Conservation (phyloP, 257 asterid species). For the Buddleja alternifolia region DNA sequence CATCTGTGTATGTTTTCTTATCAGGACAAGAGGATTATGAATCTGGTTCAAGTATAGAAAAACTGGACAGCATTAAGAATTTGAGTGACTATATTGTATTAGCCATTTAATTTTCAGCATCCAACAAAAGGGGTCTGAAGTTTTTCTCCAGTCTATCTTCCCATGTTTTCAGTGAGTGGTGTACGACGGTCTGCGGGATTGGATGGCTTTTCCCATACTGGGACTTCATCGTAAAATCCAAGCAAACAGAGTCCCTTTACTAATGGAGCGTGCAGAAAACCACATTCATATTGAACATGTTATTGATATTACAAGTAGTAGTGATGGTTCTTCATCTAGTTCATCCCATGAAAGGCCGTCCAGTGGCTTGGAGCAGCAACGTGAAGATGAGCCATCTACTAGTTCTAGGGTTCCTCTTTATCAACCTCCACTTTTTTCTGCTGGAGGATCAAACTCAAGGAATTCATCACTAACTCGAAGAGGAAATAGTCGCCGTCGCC, state of each 20-base stretch:
- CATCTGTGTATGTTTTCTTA: constrained; percentile 27
- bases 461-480: constrained; percentile 64
- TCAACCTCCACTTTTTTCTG: constrained; percentile 56
- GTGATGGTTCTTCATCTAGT: constrained; percentile 59
- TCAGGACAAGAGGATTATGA: constrained; percentile 29
- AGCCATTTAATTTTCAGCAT: constrained; percentile 8
- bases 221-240: constrained; percentile 65
- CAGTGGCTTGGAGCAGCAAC: constrained; percentile 51
- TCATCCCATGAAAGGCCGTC: constrained; percentile 54
- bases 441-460: constrained; percentile 60
- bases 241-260: constrained; percentile 48
- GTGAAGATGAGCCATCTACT: constrained; percentile 67
- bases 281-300: constrained; percentile 50
- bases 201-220: constrained; percentile 65
- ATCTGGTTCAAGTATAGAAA: constrained; percentile 20
- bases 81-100: constrained; percentile 14
- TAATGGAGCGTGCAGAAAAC: constrained; percentile 70
- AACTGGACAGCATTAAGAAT: background rate
- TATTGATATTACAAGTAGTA: constrained; percentile 66
- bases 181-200: constrained; percentile 42
- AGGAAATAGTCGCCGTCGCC: constrained; percentile 65
- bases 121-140: constrained; percentile 16
- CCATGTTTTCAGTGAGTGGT: constrained; percentile 52
- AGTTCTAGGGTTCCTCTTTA: constrained; percentile 54
- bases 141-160: constrained; percentile 32